Evolutionary conservation across 495 filamentous ascomycete species (phyloP).

Genomic region (Neurospora terricola): DNA sequence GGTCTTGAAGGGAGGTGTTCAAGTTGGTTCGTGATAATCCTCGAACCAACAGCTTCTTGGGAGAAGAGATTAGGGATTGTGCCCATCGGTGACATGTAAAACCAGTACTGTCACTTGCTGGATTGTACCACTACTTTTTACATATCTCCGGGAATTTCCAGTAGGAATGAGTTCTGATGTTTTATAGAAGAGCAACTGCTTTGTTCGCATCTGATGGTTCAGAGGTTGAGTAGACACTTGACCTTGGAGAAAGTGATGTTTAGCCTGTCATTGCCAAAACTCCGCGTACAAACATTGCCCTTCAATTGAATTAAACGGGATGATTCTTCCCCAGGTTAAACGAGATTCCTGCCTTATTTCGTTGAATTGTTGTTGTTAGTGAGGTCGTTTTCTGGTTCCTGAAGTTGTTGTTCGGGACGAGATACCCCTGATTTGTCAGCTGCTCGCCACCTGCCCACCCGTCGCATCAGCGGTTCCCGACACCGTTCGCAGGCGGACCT

Average conservation of each 20-base stretch:
- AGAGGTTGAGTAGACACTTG: background rate
- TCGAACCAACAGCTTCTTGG: background rate
- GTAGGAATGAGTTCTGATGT: background rate
- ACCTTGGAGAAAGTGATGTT: no score
- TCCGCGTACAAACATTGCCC: background rate
- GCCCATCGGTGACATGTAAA: background rate
- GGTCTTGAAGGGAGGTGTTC: background rate
- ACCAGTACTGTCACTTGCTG: background rate
- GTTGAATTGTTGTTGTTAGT: background rate
- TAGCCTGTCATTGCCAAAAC: background rate
- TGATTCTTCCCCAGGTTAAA: no score
- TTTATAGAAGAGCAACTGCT: background rate
- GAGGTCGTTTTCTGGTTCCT: background rate
- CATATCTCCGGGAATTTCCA: background rate
- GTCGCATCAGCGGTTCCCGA: background rate
- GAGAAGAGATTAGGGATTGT: background rate
- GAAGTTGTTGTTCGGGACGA: background rate
- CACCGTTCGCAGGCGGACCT: conserved; percentile 5
- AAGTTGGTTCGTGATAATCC: background rate
- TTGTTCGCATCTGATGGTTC: background rate
- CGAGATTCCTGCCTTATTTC: background rate
- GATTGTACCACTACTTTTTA: background rate
- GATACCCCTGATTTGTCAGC: conserved; percentile 9
- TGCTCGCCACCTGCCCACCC: background rate
- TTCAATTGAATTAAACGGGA: background rate